Base-by-base conservation (phyloP, 805 yeast genomes). In the Starmera amethionina region DNA sequence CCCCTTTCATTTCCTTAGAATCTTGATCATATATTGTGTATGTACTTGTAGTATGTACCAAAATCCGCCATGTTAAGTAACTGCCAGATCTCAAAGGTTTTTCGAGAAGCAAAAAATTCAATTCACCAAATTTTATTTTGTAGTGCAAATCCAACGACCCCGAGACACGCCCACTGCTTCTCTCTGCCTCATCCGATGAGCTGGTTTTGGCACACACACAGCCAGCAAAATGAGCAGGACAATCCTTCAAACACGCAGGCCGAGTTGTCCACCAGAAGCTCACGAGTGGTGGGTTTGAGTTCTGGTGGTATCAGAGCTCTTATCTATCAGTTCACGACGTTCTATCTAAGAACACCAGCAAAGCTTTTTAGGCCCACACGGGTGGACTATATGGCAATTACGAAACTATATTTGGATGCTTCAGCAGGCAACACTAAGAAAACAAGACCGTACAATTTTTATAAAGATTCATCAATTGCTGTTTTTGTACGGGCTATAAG, bases 291-390 rank as follows among this genome's bases (percentile, higher is more conserved):
- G 1, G 85, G 95, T 12, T 77, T 84, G 0, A 71, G 85, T 11
- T 79, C 94, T 0, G 96, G 96, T 0, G 89, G 96, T 43, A 76
- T 87, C 5, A 68, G 97, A 31, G 95, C 96, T 0, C 50, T 87
- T 22, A 71, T 85, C n/a, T 77, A 77, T 44, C 96, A 89, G 59
- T 47, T 87, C 31, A 80, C 87, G 35, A 66, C 88, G 1, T 64
- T 90, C 28, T 90, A 89, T 56, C 59, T 88, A 35, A 69, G 97
- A 42, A 84, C 94, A 1, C 78, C 78, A 0, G 82, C 87, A 35
- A 89, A 90, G 63, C 68, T 89, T 18, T 90, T 90, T 58, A 67
- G 95, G 30, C 97, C 97, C 1, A 79, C 95, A 4, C 64, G 97
- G 33, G 84, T 90, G 45, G 97, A 90, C 58, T 87, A 85, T 52